Percentiles rank a stretch among this genome's conserved stretches.
phyloP scores from a whole-genome alignment of 2,329 filamentous ascomycete species.

The Alternaria gansuensis region DNA sequence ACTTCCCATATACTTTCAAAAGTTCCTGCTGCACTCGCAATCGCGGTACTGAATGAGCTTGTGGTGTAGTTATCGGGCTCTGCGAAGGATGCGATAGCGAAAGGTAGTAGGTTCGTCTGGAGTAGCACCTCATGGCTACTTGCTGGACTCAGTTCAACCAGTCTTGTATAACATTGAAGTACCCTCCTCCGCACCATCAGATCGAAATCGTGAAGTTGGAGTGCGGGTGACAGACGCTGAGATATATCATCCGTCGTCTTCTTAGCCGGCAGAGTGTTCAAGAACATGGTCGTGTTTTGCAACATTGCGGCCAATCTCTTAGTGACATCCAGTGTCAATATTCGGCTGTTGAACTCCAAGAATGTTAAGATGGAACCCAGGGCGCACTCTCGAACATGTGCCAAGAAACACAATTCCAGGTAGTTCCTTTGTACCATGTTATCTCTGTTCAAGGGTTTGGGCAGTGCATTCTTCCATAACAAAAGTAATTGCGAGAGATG shows the following conservation, averaged over 20 bases:
- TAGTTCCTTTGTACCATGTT: slow-evolving; percentile 84
- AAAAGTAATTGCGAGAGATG: slow-evolving; percentile 92
- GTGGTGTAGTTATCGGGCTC: slow-evolving; percentile 89
- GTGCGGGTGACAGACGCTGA: slow-evolving; percentile 81
- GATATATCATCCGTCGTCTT: slow-evolving; percentile 87
- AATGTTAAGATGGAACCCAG: slow-evolving; percentile 91
- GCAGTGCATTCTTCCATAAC: slow-evolving; percentile 96
- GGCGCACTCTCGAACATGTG: slow-evolving; percentile 94
- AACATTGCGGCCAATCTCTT: slow-evolving; percentile 93
- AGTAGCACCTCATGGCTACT: slow-evolving; percentile 85
- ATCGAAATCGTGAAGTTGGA: slow-evolving; percentile 89
- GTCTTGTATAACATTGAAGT: slow-evolving; percentile 91
- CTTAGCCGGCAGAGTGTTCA: slow-evolving; percentile 83
- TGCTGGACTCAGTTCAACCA: slow-evolving; percentile 86
- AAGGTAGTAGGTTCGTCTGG: slow-evolving; percentile 88
- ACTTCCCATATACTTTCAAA: slow-evolving; percentile 97
- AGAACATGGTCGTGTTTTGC: slow-evolving; percentile 89
- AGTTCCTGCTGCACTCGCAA: slow-evolving; percentile 85
- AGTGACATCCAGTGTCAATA: slow-evolving; percentile 92
- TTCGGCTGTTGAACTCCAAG: slow-evolving; percentile 87
- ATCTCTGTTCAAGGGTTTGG: slow-evolving; percentile 92
- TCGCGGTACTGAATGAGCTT: slow-evolving; percentile 86
- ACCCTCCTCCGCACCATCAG: slow-evolving; percentile 93
- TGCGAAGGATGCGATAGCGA: slow-evolving; percentile 90
- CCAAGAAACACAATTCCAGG: slow-evolving; percentile 89